Evolutionary conservation across 2,329 filamentous ascomycete species (phyloP), one percentile per base, ranked within the genome.

Genomic region (Botrytis medusae): DNA sequence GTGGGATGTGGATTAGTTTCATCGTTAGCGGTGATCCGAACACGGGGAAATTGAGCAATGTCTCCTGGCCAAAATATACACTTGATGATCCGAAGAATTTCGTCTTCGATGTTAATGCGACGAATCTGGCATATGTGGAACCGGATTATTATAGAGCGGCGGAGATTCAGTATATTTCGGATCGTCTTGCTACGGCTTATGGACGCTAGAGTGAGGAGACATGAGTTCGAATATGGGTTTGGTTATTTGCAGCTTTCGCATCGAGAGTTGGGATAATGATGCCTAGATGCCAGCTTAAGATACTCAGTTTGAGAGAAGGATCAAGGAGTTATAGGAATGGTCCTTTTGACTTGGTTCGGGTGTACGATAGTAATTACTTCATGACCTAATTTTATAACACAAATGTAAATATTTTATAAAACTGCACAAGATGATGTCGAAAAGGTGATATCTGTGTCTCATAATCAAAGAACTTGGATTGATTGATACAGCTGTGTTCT

Each of bases 41-140:
- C 69, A 69, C 71, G 59, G 64, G 46, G 37, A 54, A 54, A 69
- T 68, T 59, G 20, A 40, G 34, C 18, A 60, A 64, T 54, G 20
- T 76, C 18, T 76, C 78, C 16, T 88, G 86, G 86, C 84, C 85
- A 10, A 72, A 77, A 22, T 88, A 88, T 77, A 81, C 80, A 0
- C 74, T 80, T 4, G 76, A 78, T 1, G 76, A 81, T 44, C 84
- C 84, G 29, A 51, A 4, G 69, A 83, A 87, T 76, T 77, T 87
- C 22, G 82, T 87, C 1, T 85, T 87, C 71, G 83, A 87, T 72
- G 82, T 83, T 34, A 87, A 88, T 77, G 79, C 75, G 7, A 85
- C 84, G 20, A 73, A 76, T 20, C 51, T 74, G 44, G 63, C 68
- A 7, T 84, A 85, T 76, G 75, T 82, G 71, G 84, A 85, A 74